A percentile compares a stretch with the other conserved stretches of the same genome.
These are phyloP conservation scores for Sanghuangporus sanghuang DNA, from an alignment of 1,284 basidiomycete species.

Conservation along the genomic window DNA sequence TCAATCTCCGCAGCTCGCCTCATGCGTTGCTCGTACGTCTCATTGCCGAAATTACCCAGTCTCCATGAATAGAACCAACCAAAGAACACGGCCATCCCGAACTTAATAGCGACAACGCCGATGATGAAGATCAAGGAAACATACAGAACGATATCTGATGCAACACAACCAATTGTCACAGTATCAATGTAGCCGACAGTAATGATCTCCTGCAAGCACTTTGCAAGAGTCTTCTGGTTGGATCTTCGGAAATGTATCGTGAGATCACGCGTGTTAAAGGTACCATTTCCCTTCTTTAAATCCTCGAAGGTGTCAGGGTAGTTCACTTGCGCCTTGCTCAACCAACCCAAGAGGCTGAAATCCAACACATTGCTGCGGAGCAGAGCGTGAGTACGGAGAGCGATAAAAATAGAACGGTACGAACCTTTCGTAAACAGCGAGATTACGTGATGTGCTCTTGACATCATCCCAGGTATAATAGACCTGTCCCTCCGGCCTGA, in stretches of 20 bases:
- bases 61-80: slow-evolving; percentile 96
- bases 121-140: slow-evolving; percentile 96
- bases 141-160: slow-evolving; percentile 91
- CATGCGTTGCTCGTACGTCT: slow-evolving; percentile 95
- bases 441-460: slow-evolving; percentile 60
- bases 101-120: slow-evolving; percentile 93
- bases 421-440: slow-evolving; percentile 89
- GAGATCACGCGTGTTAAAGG: slow-evolving; percentile 81
- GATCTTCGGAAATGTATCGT: slow-evolving; percentile 76
- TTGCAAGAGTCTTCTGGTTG: slow-evolving; percentile 59
- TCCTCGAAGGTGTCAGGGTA: slow-evolving; percentile 82
- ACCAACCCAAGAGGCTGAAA: slow-evolving; percentile 79
- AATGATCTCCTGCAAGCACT: slow-evolving; percentile 83
- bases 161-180: slow-evolving; percentile 91
- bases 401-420: slow-evolving; percentile 25
- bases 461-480: slow-evolving; percentile 93
- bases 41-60: slow-evolving; percentile 89
- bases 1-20: slow-evolving; percentile 89
- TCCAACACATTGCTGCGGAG: slow-evolving; percentile 77
- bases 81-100: slow-evolving; percentile 95
- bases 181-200: slow-evolving; percentile 94
- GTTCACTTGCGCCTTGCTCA: slow-evolving; percentile 70
- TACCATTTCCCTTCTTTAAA: slow-evolving; percentile 65
- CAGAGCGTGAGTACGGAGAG: not conserved
- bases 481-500: slow-evolving; percentile 74